These are phyloP conservation scores for Sequoiadendron giganteum DNA, from an alignment of 75 land plant genomes.

Conservation along the genomic window DNA sequence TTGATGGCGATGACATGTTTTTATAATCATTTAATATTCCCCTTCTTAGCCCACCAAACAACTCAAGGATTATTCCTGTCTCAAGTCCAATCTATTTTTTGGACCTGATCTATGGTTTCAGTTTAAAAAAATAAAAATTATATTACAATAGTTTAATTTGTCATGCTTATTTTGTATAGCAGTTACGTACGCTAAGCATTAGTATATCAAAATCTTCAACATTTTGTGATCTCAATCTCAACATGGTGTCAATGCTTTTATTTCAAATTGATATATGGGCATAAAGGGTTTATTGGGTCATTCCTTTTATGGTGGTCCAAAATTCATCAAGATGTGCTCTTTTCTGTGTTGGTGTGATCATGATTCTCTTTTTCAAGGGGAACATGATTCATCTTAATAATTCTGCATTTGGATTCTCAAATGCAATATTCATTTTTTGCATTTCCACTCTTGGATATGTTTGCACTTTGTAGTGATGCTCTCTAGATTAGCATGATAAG, in stretches of 20 bases:
- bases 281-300: background rate
- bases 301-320: background rate
- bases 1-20: too few species aligned
- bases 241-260: background rate
- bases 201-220: background rate
- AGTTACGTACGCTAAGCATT: slow-evolving; percentile 1
- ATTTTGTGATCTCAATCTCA: background rate
- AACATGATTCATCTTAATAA: background rate
- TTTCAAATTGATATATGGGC: background rate
- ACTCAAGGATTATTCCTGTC: background rate
- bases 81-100: background rate
- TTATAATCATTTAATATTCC: too few species aligned
- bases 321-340: background rate
- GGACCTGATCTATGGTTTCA: background rate
- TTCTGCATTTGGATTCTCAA: background rate
- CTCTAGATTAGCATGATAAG: background rate
- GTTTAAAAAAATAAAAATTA: too few species aligned
- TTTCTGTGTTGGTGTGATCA: background rate
- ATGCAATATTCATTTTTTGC: background rate
- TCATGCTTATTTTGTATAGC: slow-evolving; percentile 25
- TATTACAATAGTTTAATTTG: too few species aligned
- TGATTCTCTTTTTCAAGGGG: background rate
- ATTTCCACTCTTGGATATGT: background rate
- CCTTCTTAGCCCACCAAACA: too few species aligned
- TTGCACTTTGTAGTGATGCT: background rate